Evolutionary conservation across 2,329 filamentous ascomycete genomes (phyloP).

Genomic region (Cordyceps militaris): DNA sequence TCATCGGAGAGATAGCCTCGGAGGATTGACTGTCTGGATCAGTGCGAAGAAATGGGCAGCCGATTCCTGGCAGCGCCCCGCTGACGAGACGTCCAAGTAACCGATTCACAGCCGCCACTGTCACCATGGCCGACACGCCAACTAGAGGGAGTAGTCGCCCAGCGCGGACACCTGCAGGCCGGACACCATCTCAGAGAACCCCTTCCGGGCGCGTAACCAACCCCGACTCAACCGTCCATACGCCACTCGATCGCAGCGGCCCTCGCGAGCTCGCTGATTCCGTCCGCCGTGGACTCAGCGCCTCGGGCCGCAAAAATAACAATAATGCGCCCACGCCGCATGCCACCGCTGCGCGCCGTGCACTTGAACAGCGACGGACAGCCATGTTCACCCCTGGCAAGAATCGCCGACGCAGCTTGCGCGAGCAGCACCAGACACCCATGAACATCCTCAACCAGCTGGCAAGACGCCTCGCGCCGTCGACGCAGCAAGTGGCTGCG

Average conservation of each 20-base stretch:
- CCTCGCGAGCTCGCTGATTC: conserved; percentile 32
- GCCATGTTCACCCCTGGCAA: conserved; percentile 55
- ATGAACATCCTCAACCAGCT: conserved; percentile 47
- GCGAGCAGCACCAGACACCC: conserved; percentile 49
- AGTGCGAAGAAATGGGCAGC: not conserved
- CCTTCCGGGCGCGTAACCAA: not conserved
- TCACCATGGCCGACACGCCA: conserved; percentile 13
- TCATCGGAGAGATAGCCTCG: not conserved
- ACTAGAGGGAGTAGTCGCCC: not conserved
- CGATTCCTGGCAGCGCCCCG: not conserved
- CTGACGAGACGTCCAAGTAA: not conserved
- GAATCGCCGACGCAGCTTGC: conserved; percentile 49
- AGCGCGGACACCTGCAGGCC: conserved; percentile 5
- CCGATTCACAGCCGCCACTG: not conserved
- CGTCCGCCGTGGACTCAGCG: conserved; percentile 35
- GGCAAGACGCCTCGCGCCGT: conserved; percentile 46
- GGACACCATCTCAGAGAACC: conserved; percentile 32
- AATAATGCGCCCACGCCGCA: conserved; percentile 50
- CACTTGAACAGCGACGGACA: conserved; percentile 51
- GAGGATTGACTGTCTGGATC: not conserved
- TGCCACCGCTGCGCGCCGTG: conserved; percentile 51
- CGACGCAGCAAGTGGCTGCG: conserved; percentile 35
- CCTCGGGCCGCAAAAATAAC: conserved; percentile 32
- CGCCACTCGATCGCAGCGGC: conserved; percentile 33
- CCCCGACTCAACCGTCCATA: conserved; percentile 29